Conservation (phyloP, 2,329 filamentous ascomycete genomes). For the Phaeosphaeria sp. region DNA sequence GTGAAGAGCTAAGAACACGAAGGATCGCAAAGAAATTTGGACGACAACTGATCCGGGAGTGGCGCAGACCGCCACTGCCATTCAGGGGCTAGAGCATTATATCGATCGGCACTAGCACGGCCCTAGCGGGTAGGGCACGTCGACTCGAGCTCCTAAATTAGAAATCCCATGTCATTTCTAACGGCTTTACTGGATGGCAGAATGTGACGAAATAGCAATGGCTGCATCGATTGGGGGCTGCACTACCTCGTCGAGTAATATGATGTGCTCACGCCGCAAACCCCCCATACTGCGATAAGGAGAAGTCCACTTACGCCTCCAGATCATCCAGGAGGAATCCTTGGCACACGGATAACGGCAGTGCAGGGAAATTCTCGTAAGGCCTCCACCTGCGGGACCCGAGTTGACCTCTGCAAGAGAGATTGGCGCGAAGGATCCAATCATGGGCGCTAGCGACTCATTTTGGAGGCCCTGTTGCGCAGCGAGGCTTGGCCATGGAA, state of each 20-base stretch:
- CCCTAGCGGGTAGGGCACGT: background rate
- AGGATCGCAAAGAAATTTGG: background rate
- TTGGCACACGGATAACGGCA: background rate
- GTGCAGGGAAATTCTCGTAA: background rate
- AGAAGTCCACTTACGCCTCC: background rate
- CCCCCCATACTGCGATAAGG: background rate
- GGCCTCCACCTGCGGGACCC: background rate
- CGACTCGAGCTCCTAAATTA: background rate
- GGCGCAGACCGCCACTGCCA: background rate
- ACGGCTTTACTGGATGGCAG: background rate
- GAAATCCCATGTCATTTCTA: background rate
- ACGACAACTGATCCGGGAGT: background rate
- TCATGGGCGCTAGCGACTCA: background rate
- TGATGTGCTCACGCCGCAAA: no score
- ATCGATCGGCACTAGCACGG: background rate
- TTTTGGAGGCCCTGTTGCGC: background rate
- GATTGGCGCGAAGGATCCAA: background rate
- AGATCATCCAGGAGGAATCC: background rate
- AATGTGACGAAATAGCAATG: background rate
- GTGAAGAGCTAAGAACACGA: background rate
- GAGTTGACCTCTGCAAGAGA: background rate
- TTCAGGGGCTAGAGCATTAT: background rate
- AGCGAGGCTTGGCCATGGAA: background rate
- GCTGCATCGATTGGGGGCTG: background rate
- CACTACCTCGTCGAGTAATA: no score